Conservation (phyloP, 2,329 filamentous ascomycete species). For the Drechslerella stenobrocha region DNA sequence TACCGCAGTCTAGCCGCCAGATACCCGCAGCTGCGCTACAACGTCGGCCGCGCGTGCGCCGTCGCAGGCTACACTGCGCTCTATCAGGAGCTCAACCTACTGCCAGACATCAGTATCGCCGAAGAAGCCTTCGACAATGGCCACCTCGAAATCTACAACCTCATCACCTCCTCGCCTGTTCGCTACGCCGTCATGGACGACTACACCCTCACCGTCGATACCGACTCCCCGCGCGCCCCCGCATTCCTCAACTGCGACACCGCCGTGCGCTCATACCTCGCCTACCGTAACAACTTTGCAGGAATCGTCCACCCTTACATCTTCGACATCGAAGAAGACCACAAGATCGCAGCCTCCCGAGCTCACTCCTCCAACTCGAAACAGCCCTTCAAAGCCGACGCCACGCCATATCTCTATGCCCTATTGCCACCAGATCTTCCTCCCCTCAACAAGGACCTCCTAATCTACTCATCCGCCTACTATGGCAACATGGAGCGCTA, state of each 20-base stretch:
- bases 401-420: slow-evolving; percentile 50
- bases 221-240: slow-evolving; percentile 1
- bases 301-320: background rate
- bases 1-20: slow-evolving; percentile 54
- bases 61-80: slow-evolving; percentile 56
- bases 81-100: slow-evolving; percentile 55
- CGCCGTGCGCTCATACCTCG: slow-evolving; percentile 53
- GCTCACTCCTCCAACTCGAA: no score
- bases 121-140: slow-evolving; percentile 56
- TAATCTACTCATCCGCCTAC: slow-evolving; percentile 56
- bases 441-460: slow-evolving; percentile 55
- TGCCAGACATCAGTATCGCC: slow-evolving; percentile 57
- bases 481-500: slow-evolving; percentile 57
- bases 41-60: slow-evolving; percentile 57
- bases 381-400: slow-evolving; percentile 14
- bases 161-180: slow-evolving; percentile 53
- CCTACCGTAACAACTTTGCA: slow-evolving; percentile 36
- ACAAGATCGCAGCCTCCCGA: slow-evolving; percentile 23
- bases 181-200: slow-evolving; percentile 57
- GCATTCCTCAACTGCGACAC: slow-evolving; percentile 56
- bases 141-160: slow-evolving; percentile 53
- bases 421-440: slow-evolving; percentile 56
- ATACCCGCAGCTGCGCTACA: slow-evolving; percentile 56
- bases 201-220: slow-evolving; percentile 53
- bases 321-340: slow-evolving; percentile 55